A percentile compares a stretch with the other conserved stretches of the same genome.
Evolutionary conservation across 2,329 filamentous ascomycete species (phyloP).

Genomic region (Aplosporella prunicola): DNA sequence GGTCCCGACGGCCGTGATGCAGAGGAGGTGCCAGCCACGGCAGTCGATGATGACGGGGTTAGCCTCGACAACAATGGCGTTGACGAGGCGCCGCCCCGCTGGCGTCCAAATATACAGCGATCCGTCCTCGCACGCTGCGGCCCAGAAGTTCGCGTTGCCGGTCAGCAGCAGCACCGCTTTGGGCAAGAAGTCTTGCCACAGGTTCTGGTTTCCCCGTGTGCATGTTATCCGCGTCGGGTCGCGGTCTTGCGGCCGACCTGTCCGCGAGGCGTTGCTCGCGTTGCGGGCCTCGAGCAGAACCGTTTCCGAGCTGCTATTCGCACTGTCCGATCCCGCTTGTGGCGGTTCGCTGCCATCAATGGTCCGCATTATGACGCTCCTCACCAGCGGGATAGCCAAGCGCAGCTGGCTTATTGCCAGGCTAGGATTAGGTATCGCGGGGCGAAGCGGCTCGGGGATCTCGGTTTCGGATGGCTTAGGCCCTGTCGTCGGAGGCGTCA

Average conservation of each 20-base stretch:
- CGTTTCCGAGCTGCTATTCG: slow-evolving; percentile 46
- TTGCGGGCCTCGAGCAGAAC: slow-evolving; percentile 86
- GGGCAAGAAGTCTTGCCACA: slow-evolving; percentile 94
- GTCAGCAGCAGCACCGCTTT: slow-evolving; percentile 80
- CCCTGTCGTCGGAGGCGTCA: slow-evolving; percentile 63
- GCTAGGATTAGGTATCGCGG: slow-evolving; percentile 74
- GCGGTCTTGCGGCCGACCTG: slow-evolving; percentile 51
- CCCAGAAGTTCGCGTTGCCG: slow-evolving; percentile 85
- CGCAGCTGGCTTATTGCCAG: slow-evolving; percentile 75
- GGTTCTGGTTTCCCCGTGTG: slow-evolving; percentile 64
- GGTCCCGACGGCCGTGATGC: slow-evolving; percentile 78
- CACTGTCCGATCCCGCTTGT: slow-evolving; percentile 33
- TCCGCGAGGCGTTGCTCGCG: slow-evolving; percentile 52
- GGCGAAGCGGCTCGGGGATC: slow-evolving; percentile 72
- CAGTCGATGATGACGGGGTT: slow-evolving; percentile 92
- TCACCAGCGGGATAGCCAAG: slow-evolving; percentile 77
- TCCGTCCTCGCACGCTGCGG: slow-evolving; percentile 86
- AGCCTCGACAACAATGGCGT: slow-evolving; percentile 76
- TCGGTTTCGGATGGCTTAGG: slow-evolving; percentile 53
- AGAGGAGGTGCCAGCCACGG: slow-evolving; percentile 79
- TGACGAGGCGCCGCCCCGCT: slow-evolving; percentile 75
- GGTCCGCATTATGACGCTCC: slow-evolving; percentile 72
- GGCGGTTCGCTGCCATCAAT: slow-evolving; percentile 55
- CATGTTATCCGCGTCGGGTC: slow-evolving; percentile 80
- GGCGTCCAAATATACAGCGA: slow-evolving; percentile 87